A percentile compares a stretch with the other conserved stretches of the same genome.
Evolutionary conservation across 805 yeast genomes (phyloP).

Genomic region (Wickerhamiella lipophila): DNA sequence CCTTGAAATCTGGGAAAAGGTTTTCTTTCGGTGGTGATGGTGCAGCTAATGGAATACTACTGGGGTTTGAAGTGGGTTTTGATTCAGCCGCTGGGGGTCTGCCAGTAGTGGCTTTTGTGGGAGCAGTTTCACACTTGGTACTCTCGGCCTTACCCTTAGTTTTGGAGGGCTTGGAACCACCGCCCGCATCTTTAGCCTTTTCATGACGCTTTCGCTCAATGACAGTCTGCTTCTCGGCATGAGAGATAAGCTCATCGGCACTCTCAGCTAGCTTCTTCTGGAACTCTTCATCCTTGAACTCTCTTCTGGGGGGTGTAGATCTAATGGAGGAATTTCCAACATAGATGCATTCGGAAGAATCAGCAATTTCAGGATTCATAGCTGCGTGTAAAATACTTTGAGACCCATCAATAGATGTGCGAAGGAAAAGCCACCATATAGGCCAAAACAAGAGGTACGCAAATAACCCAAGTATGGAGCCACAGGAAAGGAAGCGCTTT

Average conservation of each 20-base stretch:
- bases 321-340: constrained; percentile 57
- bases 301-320: constrained; percentile 41
- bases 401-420: constrained; percentile 64
- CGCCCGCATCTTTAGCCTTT: background rate
- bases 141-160: background rate
- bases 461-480: constrained; percentile 47
- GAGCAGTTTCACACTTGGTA: background rate
- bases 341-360: constrained; percentile 51
- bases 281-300: constrained; percentile 47
- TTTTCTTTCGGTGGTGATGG: background rate
- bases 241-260: constrained; percentile 45
- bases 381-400: constrained; percentile 62
- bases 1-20: background rate
- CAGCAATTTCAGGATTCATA: constrained; percentile 54
- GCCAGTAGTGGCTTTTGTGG: too few species aligned
- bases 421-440: constrained; percentile 66
- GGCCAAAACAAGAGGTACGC: constrained; percentile 65
- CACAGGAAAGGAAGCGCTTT: constrained; percentile 64
- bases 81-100: too few species aligned
- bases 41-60: background rate
- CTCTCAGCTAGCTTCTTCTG: constrained; percentile 48
- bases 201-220: constrained; percentile 39
- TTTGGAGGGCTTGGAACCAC: background rate
- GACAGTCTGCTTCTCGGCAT: constrained; percentile 61
- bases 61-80: too few species aligned